Percentiles rank a stretch among this genome's conserved stretches.
These are phyloP conservation scores for Chrysophaeum taylorii DNA, from an alignment of 352 stramenopile species.

Conservation along the genomic window DNA sequence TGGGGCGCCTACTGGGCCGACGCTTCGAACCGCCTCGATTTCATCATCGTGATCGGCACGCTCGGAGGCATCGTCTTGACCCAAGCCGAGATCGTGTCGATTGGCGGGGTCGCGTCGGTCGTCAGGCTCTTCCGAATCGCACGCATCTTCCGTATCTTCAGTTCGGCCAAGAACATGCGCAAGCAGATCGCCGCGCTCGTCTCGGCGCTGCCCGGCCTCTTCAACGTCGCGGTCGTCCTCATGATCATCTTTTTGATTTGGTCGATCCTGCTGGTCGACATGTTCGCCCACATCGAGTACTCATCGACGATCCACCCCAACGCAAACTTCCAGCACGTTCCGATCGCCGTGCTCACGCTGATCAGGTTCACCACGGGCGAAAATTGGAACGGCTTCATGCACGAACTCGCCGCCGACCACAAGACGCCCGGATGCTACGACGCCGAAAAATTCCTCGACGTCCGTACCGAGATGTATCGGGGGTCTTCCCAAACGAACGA, in stretches of 20 bases:
- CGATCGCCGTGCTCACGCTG: conserved; percentile 72
- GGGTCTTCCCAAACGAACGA: too few species aligned
- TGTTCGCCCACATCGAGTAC: conserved; percentile 73
- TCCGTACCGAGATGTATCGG: conserved; percentile 4
- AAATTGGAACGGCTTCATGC: conserved; percentile 83
- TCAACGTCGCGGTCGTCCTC: conserved; percentile 76
- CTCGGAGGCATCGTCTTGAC: conserved; percentile 32
- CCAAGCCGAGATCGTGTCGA: neutral
- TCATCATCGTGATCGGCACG: conserved; percentile 41
- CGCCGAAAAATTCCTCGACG: conserved; percentile 18
- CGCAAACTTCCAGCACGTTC: conserved; percentile 80
- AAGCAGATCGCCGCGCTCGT: conserved; percentile 79
- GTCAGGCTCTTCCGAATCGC: conserved; percentile 77
- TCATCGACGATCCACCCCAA: conserved; percentile 60
- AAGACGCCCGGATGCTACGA: conserved; percentile 41
- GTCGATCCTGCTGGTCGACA: conserved; percentile 74
- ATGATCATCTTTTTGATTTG: conserved; percentile 86
- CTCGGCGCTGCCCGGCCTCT: conserved; percentile 65
- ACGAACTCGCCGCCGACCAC: conserved; percentile 39
- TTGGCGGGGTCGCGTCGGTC: conserved; percentile 32
- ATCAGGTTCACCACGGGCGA: conserved; percentile 77
- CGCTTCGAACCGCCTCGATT: conserved; percentile 49
- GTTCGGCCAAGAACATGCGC: conserved; percentile 63
- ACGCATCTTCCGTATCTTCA: conserved; percentile 72
- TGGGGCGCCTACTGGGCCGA: conserved; percentile 40